Base-by-base conservation (phyloP, 768 basidiomycete genomes). In the Russula sp. region DNA sequence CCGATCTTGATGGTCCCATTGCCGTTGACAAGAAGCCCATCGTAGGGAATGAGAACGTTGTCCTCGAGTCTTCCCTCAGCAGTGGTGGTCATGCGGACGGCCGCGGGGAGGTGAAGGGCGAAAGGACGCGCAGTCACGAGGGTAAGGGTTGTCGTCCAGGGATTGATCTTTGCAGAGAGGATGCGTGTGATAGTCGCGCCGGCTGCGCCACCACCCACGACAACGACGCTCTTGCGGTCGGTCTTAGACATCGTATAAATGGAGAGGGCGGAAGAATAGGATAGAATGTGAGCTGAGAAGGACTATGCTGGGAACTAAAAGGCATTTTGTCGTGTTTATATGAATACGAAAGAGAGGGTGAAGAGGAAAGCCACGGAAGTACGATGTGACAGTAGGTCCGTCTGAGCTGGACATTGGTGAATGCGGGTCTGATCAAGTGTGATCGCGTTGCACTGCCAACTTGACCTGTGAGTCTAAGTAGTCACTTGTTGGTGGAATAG, bases 191-290 rank as follows among this genome's bases (percentile, higher is more conserved):
- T 64, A 9, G 74, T 65, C 34, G 74, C 71, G 11, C 86, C 86
- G 1, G 77, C 78, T n/a, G 72, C 74, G 52, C 83, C 86, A 34
- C 82, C 87, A 46, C 84, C 83, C 53, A 86, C 72, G 64, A 87
- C 73, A 35, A 87, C 75, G 65, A 76, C 69, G 60, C 71, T 75
- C 59, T 70, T 69, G 46, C 61, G 61, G 25, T 29, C 25, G 3
- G 25, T 29, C 25, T 18, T 48, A 47, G 57, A 46, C 61, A 63
- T 63, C 35, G 25, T 49, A 13, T 25, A 5, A 20, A 3, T 0
- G 18, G 32, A 22, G 35, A 45, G 20, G 22, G 5, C 2, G 3
- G 29, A 45, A 14, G 16, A 34, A 32, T 4, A 47, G 13, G 25
- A 29, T 29, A 8, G 50, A 11, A 2, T n/a, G 18, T 43, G 46